phyloP scores from a whole-genome alignment of 225 moss, liverwort and hornwort species.

The Takakia lepidozioides region DNA sequence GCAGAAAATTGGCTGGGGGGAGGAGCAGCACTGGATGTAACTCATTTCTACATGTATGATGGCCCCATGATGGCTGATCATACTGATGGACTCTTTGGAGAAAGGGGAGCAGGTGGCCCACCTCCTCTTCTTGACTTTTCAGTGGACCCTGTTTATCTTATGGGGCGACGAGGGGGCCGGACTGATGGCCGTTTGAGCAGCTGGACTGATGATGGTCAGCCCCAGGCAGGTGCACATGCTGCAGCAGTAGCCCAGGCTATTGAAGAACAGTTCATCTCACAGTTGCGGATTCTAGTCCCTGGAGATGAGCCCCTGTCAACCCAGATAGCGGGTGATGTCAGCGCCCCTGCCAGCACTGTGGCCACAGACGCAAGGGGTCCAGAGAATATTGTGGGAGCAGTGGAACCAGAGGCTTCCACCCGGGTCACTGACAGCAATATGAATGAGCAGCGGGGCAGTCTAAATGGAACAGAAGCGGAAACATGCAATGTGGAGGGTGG shows the following conservation, averaged over 20 bases:
- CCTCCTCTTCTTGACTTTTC: constrained; percentile 86
- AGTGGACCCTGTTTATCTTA: constrained; percentile 80
- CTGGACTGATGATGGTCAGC: constrained; percentile 98
- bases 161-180: constrained; percentile 84
- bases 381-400: constrained; percentile 31
- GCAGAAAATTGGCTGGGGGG: constrained; percentile 76
- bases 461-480: constrained; percentile 18
- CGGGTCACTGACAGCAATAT: constrained; percentile 38
- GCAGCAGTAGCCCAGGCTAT: constrained; percentile 91
- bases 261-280: constrained; percentile 89
- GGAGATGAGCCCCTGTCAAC: constrained; percentile 32
- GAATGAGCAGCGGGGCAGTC: constrained; percentile 39
- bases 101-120: constrained; percentile 65
- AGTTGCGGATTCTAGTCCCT: constrained; percentile 61
- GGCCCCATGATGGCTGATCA: constrained; percentile 68
- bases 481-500: constrained; percentile 25
- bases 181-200: constrained; percentile 82
- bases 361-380: constrained; percentile 44
- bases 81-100: constrained; percentile 77
- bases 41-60: constrained; percentile 97
- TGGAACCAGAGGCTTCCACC: constrained; percentile 33
- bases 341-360: constrained; percentile 28
- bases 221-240: constrained; percentile 91
- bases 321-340: constrained; percentile 16
- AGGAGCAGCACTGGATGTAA: constrained; percentile 72